Base-by-base conservation (phyloP, 306 rosid species). In the Quillaja saponaria region DNA sequence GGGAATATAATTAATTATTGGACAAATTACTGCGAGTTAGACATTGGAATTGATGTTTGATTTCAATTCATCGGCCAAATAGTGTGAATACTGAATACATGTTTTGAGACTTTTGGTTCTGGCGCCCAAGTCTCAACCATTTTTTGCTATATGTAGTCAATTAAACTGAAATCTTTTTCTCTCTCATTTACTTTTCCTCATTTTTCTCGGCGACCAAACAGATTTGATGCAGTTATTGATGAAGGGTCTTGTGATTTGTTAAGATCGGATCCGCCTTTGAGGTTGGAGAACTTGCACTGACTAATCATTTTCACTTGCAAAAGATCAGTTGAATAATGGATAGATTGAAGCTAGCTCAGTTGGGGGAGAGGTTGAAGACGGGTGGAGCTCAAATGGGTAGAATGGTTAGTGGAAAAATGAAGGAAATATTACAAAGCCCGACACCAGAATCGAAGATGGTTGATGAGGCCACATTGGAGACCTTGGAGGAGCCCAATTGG, bases 351-450 rank as follows among this genome's bases (percentile, higher is more conserved):
- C 79, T 79, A 40, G 71, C 76, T 18, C 81, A 81, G 18, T 59
- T 80, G 57, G 87, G 96, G 0, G 96, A 85, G 78, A 85, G 62
- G 74, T 76, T 88, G 58, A 83, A 80, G 76, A 82, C 76, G 3
- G 78, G 90, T 39, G 91, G 96, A 49, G 87, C 90, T 53, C 88
- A 88, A 61, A 81, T 88, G 92, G 80, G 87, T 11, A 73, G 96
- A 14, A 69, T 85, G 31, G 85, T 88, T 5, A 81, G 78, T 54
- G 92, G 63, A 0, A 88, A 88, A 70, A 63, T 88, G 80, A 88
- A 85, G 75, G 96, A 85, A 34, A 83, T 88, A 3, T 76, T 88
- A 9, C 84, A 79, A 46, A 20, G 83, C 5, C 90, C 87, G 0
- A 88, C 96, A 0, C 83, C 94, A 0, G 96, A 88, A 34, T 88